Base-by-base conservation (phyloP, 106 monocot species). In the Apostasia shenzhenica region DNA sequence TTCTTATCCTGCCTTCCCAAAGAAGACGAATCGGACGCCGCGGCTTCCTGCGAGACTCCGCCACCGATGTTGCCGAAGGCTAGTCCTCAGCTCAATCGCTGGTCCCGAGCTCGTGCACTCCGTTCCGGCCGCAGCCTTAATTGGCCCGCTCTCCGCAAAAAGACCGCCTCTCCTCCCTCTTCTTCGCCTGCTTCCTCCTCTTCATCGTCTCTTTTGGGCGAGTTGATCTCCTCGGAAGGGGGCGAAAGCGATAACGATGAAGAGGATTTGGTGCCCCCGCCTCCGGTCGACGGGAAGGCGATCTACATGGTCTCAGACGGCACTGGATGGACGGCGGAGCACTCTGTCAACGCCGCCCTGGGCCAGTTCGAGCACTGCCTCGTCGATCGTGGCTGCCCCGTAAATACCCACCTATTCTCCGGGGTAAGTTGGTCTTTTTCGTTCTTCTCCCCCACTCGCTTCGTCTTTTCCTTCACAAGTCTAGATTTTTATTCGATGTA, bases 271-370 rank as follows among this genome's bases (percentile, higher is more conserved):
- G 7, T 9, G 47, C 65, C 69, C 46, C 5, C 45, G 39, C 48
- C 12, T 11, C 64, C 8, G 10, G 61, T 12, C 4, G 59, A 37
- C 14, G 94, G 80, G 75, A 95, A 95, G 80, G 55, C 75, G 68
- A 95, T 95, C 51, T 95, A 91, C 69, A 88, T 91, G 91, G 91
- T 95, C 54, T 95, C 91, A 2, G 95, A 95, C 57, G 95, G 95
- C 38, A 95, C 95, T 50, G 95, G 95, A 43, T 88, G 78, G 86
- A 95, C 95, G 73, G 91, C 91, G 62, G 95, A 95, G 86, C 79
- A 95, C 57, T 88, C 95, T 50, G 95, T 95, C 43, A 89, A 76
- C 70, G 83, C 91, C 38, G 83, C 91, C 59, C 69, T 95, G 49
- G 91, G 95, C 4, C 91, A 95, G 86, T 95, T 95, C 77, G 95